Evolutionary conservation across 1,139 yeast genomes (phyloP).

Genomic region (Sugiyamaella sp.): DNA sequence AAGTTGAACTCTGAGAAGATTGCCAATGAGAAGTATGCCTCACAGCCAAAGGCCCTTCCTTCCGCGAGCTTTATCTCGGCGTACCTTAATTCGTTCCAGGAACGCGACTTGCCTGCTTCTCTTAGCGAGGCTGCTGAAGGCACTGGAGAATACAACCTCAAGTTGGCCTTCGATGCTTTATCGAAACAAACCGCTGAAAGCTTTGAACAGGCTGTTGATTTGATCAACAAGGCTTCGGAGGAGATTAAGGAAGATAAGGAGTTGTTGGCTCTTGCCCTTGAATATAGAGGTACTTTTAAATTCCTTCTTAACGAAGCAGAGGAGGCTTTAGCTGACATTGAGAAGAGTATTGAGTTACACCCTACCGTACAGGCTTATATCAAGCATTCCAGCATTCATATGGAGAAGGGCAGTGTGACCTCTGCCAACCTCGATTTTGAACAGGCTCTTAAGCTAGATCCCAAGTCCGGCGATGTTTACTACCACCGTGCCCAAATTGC

Average conservation of each 20-base stretch:
- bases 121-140: slow-evolving; percentile 54
- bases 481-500: slow-evolving; percentile 94
- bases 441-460: slow-evolving; percentile 69
- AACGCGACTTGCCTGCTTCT: slow-evolving; percentile 42
- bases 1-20: slow-evolving; percentile 54
- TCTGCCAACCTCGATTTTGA: slow-evolving; percentile 73
- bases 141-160: slow-evolving; percentile 64
- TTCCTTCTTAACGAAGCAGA: slow-evolving; percentile 78
- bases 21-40: slow-evolving; percentile 60
- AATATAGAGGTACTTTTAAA: slow-evolving; percentile 78
- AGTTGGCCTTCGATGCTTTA: slow-evolving; percentile 67
- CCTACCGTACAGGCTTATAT: slow-evolving; percentile 86
- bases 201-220: slow-evolving; percentile 72
- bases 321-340: slow-evolving; percentile 61
- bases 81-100: slow-evolving; percentile 75
- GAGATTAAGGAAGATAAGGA: slow-evolving; percentile 34
- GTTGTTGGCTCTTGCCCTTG: slow-evolving; percentile 61
- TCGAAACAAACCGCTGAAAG: slow-evolving; percentile 67
- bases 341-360: slow-evolving; percentile 62
- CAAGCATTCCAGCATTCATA: slow-evolving; percentile 79
- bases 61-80: slow-evolving; percentile 84
- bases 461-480: slow-evolving; percentile 77
- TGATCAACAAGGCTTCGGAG: slow-evolving; percentile 67
- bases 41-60: slow-evolving; percentile 64
- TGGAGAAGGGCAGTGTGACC: slow-evolving; percentile 66